A percentile compares a stretch with the other conserved stretches of the same genome.
Conservation (phyloP, 495 filamentous ascomycete species). For the Neurospora sp. region DNA sequence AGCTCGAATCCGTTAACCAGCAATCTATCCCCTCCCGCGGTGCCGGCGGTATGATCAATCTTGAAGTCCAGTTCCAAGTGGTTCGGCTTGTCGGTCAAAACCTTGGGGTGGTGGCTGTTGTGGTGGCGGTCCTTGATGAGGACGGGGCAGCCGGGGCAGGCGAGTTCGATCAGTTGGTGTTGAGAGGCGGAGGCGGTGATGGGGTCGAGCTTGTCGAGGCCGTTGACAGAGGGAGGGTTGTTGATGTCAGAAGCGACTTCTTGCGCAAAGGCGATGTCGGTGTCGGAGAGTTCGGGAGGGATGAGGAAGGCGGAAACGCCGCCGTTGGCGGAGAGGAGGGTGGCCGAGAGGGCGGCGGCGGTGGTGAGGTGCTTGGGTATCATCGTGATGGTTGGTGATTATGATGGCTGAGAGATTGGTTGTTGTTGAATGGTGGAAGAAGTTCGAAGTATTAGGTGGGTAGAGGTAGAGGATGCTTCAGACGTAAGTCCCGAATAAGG, state of each 20-base stretch:
- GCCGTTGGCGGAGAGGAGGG: conserved; percentile 3
- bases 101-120: conserved; percentile 9
- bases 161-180: conserved; percentile 21
- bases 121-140: conserved; percentile 13
- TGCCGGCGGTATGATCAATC: conserved; percentile 20
- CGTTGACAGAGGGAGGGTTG: neutral
- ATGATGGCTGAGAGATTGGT: neutral
- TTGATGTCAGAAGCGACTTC: neutral
- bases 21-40: conserved; percentile 19
- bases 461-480: neutral
- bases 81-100: conserved; percentile 21
- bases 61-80: conserved; percentile 32
- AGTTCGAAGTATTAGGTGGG: neutral
- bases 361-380: conserved; percentile 18
- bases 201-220: conserved; percentile 1
- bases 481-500: neutral
- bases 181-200: conserved; percentile 4
- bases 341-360: conserved; percentile 16
- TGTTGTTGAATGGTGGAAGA: neutral
- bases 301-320: conserved; percentile 17
- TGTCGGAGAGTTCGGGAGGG: conserved; percentile 13
- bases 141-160: conserved; percentile 35
- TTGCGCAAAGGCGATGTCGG: conserved; percentile 7
- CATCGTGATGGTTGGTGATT: conserved; percentile 9
- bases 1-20: conserved; percentile 36